Conservation (phyloP, 768 basidiomycete species). For the Phylloporus sp. region DNA sequence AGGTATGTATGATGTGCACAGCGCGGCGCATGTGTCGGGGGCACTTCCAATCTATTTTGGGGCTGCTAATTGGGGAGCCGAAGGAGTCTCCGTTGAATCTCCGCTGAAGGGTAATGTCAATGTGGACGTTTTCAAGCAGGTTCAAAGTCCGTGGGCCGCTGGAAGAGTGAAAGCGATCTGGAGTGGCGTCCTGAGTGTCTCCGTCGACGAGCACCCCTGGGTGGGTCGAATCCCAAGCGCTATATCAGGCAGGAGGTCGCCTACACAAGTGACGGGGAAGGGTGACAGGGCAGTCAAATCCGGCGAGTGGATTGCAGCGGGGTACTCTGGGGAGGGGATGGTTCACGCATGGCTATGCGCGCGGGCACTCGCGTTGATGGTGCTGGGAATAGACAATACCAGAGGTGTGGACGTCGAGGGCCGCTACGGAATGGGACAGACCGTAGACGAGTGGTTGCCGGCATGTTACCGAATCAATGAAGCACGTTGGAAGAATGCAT, state of each 20-base stretch:
- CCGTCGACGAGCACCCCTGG: slow-evolving; percentile 62
- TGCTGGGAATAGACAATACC: slow-evolving; percentile 38
- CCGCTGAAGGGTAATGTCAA: slow-evolving; percentile 7
- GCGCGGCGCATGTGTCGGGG: slow-evolving; percentile 42
- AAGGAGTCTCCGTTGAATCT: slow-evolving; percentile 22
- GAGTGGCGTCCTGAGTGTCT: slow-evolving; percentile 61
- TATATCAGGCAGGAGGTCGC: slow-evolving; percentile 40
- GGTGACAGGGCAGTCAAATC: slow-evolving; percentile 20
- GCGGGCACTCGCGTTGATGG: slow-evolving; percentile 54
- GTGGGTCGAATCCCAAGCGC: slow-evolving; percentile 55
- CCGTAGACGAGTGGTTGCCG: slow-evolving; percentile 25
- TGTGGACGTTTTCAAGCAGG: slow-evolving; percentile 8
- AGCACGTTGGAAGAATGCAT: slow-evolving; percentile 11
- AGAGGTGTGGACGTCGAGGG: slow-evolving; percentile 12
- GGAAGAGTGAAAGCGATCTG: slow-evolving; percentile 53
- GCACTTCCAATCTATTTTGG: slow-evolving; percentile 55
- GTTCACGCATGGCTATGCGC: slow-evolving; percentile 63
- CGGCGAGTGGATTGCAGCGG: slow-evolving; percentile 71
- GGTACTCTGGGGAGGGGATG: slow-evolving; percentile 73
- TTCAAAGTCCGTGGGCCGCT: slow-evolving; percentile 30
- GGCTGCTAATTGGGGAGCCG: slow-evolving; percentile 38
- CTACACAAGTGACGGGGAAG: slow-evolving; percentile 5
- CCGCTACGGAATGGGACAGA: slow-evolving; percentile 18
- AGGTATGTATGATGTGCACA: slow-evolving; percentile 31
- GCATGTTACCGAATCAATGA: slow-evolving; percentile 15